A percentile compares a stretch with the other conserved stretches of the same genome.
phyloP scores from a whole-genome alignment of 345 rosid species.

The Erysimum cheiranthoides region DNA sequence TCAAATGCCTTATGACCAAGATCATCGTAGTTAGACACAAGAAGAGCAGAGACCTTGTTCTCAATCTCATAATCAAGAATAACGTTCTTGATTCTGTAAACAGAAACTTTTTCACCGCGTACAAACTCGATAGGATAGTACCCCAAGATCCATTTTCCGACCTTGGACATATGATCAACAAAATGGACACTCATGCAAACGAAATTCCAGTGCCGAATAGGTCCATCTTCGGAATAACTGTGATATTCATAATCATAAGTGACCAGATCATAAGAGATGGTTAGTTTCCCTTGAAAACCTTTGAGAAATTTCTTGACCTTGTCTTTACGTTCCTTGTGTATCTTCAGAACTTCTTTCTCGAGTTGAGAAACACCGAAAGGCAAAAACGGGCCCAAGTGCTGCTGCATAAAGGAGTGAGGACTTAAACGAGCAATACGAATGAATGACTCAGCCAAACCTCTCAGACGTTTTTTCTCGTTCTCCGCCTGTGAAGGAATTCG shows the following conservation, averaged over 20 bases:
- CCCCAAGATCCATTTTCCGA: slow-evolving; percentile 30
- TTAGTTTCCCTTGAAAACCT: slow-evolving; percentile 5
- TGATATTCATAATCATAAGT: not conserved
- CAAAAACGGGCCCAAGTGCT: not conserved
- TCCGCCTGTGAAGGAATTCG: slow-evolving; percentile 7
- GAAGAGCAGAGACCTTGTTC: slow-evolving; percentile 23
- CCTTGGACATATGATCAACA: not conserved
- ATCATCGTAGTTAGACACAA: slow-evolving; percentile 7
- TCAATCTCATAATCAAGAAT: slow-evolving; percentile 24
- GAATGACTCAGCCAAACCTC: not conserved
- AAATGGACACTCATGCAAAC: slow-evolving; percentile 16
- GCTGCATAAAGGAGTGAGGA: not conserved
- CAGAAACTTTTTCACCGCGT: not conserved
- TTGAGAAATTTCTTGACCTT: slow-evolving; percentile 22
- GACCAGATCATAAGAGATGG: not conserved
- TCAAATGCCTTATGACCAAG: not conserved
- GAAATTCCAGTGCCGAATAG: not conserved
- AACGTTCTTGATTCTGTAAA: slow-evolving; percentile 13
- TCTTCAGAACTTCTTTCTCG: slow-evolving; percentile 1
- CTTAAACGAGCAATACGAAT: not conserved
- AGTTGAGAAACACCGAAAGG: slow-evolving; percentile 2
- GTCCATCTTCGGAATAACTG: not conserved
- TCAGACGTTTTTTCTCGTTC: not conserved
- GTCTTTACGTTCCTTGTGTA: slow-evolving; percentile 13
- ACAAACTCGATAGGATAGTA: slow-evolving; percentile 13